These are phyloP conservation scores for Fusarium paranaense DNA, from an alignment of 2,329 filamentous ascomycete genomes.

Conservation along the genomic window DNA sequence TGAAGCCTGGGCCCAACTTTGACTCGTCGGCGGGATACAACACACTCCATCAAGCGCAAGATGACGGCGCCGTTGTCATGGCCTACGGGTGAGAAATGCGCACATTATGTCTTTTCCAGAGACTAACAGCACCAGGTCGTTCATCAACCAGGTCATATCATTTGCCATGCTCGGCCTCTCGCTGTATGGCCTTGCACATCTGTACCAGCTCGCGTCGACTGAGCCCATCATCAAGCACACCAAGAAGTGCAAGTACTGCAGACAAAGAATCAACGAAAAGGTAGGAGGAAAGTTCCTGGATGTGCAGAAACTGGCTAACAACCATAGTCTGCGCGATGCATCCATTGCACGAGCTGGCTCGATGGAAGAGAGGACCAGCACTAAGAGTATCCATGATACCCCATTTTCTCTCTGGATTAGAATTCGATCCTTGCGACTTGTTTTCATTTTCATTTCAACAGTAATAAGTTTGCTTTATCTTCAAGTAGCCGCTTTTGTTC, in stretches of 20 bases:
- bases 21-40: conserved; percentile 70
- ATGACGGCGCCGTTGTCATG: conserved; percentile 78
- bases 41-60: conserved; percentile 74
- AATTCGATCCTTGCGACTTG: neutral
- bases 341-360: conserved; percentile 64
- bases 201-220: conserved; percentile 70
- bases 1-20: conserved; percentile 68
- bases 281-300: conserved; percentile 50
- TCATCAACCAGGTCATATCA: conserved; percentile 73
- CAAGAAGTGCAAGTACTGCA: conserved; percentile 76
- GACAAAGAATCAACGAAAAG: conserved; percentile 72
- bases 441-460: neutral
- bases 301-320: conserved; percentile 9
- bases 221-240: conserved; percentile 79
- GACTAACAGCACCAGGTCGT: conserved; percentile 56
- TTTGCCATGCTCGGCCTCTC: conserved; percentile 74
- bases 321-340: conserved; percentile 56
- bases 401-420: neutral
- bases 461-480: too few relatives aligned
- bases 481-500: too few relatives aligned
- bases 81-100: conserved; percentile 70
- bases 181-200: conserved; percentile 71
- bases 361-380: conserved; percentile 60
- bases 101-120: rapidly evolving
- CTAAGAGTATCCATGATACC: conserved; percentile 11